phyloP scores from a whole-genome alignment of 2,329 filamentous ascomycete species.

The Hawksworthiomyces lignivorus region DNA sequence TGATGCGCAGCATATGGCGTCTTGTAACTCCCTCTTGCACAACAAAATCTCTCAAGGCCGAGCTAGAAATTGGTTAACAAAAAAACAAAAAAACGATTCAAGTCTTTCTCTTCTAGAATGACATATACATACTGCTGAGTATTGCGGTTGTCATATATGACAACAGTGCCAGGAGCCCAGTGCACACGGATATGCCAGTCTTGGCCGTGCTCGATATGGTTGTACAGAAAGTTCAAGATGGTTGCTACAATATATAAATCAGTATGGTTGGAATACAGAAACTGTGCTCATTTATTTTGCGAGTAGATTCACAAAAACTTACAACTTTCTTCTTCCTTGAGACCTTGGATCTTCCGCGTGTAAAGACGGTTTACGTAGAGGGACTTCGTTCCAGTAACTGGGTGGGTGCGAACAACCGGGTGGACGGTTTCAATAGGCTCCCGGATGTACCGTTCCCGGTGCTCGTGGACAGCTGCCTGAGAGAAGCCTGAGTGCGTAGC shows the following conservation, averaged over 20 bases:
- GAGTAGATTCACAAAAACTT: too few species aligned
- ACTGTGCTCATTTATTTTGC: too few species aligned
- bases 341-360: conserved; percentile 70
- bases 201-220: conserved; percentile 38
- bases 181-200: conserved; percentile 39
- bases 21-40: conserved; percentile 12
- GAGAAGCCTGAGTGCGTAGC: conserved; percentile 15
- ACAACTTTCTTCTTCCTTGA: conserved; percentile 50
- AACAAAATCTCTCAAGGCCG: conserved; percentile 16
- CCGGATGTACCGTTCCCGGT: conserved; percentile 17
- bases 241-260: too few species aligned
- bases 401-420: conserved; percentile 37
- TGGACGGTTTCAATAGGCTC: conserved; percentile 38
- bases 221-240: conserved; percentile 34
- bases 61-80: conserved; percentile 4
- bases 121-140: conserved; percentile 15
- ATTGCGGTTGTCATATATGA: conserved; percentile 28
- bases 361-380: conserved; percentile 36
- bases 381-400: conserved; percentile 34
- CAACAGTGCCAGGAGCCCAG: conserved; percentile 37
- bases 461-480: conserved; percentile 26
- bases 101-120: neutral
- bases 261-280: too few species aligned
- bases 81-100: too few species aligned
- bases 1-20: conserved; percentile 23